Conservation (phyloP, 2,329 filamentous ascomycete species). For the Nannizziopsis arthrosporioides region DNA sequence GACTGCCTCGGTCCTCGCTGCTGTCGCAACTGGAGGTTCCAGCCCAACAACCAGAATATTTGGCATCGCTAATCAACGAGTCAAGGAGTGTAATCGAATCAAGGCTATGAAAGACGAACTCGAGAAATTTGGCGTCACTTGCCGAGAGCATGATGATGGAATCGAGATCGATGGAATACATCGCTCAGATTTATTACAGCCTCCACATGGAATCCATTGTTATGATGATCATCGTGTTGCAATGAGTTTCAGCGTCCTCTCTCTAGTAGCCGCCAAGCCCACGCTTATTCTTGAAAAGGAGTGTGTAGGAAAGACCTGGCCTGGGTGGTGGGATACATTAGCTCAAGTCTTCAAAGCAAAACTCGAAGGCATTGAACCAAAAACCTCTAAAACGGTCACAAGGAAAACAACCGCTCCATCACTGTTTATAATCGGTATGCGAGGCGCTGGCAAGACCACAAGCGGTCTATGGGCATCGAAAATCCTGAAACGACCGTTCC, state of each 20-base stretch:
- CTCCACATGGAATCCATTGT: constrained; percentile 64
- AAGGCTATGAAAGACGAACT: constrained; percentile 90
- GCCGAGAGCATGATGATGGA: constrained; percentile 85
- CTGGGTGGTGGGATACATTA: constrained; percentile 92
- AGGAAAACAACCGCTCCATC: constrained; percentile 45
- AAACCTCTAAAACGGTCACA: constrained; percentile 26
- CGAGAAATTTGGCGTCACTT: constrained; percentile 80
- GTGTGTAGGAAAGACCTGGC: constrained; percentile 96
- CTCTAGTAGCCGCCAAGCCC: constrained; percentile 56
- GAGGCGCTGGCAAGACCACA: constrained; percentile 92
- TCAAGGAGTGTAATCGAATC: constrained; percentile 97
- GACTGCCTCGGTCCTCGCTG: constrained; percentile 83
- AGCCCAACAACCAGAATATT: constrained; percentile 65
- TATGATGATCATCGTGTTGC: constrained; percentile 97
- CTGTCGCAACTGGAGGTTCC: constrained; percentile 63
- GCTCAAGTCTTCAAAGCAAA: constrained; percentile 63
- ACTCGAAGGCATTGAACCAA: constrained; percentile 60
- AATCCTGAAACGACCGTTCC: constrained; percentile 61
- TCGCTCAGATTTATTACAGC: constrained; percentile 42
- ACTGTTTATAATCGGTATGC: constrained; percentile 93
- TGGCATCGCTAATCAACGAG: constrained; percentile 92
- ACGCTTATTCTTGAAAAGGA: constrained; percentile 78
- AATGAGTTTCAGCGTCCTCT: constrained; percentile 93
- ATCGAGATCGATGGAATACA: constrained; percentile 55
- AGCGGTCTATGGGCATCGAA: constrained; percentile 74